A percentile compares a stretch with the other conserved stretches of the same genome.
These are phyloP conservation scores for Ceratobasidium sp. DNA, from an alignment of 1,284 basidiomycete genomes.

Conservation along the genomic window DNA sequence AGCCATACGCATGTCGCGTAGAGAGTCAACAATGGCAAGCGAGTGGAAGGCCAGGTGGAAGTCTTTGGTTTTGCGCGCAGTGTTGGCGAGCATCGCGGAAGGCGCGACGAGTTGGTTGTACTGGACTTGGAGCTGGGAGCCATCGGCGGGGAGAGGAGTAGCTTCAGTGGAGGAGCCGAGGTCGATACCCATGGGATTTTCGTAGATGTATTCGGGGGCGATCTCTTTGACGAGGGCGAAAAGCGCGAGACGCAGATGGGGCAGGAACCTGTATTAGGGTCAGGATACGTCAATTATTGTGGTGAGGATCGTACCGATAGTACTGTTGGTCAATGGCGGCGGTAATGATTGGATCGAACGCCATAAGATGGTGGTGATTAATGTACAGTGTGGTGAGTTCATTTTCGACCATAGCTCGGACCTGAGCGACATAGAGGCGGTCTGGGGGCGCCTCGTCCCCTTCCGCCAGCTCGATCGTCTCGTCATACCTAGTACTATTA, in stretches of 20 bases:
- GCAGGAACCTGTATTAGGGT: constrained; percentile 70
- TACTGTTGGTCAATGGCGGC: constrained; percentile 94
- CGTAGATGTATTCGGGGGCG: constrained; percentile 92
- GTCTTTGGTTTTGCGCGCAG: constrained; percentile 70
- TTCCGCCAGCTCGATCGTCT: constrained; percentile 55
- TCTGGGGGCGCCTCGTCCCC: constrained; percentile 63
- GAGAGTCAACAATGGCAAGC: constrained; percentile 92
- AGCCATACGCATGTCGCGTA: constrained; percentile 93
- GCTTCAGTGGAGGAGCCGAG: constrained; percentile 56
- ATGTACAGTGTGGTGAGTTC: constrained; percentile 96
- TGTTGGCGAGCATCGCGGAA: constrained; percentile 59
- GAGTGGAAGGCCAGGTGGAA: constrained; percentile 97
- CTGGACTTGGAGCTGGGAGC: constrained; percentile 66
- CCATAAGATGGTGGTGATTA: constrained; percentile 91
- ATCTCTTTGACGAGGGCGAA: constrained; percentile 89
- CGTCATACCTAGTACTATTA: constrained; percentile 36
- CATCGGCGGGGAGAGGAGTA: constrained; percentile 45
- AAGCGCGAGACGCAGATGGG: constrained; percentile 90
- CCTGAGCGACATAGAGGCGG: constrained; percentile 88
- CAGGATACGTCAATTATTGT: constrained; percentile 1
- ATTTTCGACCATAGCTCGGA: constrained; percentile 92
- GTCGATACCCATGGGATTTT: constrained; percentile 61
- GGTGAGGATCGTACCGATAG: constrained; percentile 69
- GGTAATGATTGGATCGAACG: constrained; percentile 90
- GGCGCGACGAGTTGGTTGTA: constrained; percentile 81